Evolutionary conservation across 495 filamentous ascomycete species (phyloP).

Genomic region (Daldinia caldariorum): DNA sequence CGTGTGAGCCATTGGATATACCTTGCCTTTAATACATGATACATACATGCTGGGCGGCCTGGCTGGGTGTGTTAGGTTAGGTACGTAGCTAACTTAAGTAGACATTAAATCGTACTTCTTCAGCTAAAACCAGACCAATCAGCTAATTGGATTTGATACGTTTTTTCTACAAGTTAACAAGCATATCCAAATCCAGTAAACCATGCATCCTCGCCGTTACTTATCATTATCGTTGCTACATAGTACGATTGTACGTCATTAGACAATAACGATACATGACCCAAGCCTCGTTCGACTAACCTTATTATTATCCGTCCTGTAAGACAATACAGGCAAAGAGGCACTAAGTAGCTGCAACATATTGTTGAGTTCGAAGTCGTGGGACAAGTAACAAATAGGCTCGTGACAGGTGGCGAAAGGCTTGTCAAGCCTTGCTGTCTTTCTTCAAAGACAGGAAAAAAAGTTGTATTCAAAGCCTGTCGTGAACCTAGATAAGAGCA

Average conservation of each 20-base stretch:
- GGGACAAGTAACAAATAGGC: conserved; percentile 27
- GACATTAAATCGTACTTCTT: neutral
- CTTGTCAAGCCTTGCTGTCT: neutral
- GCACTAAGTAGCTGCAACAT: conserved; percentile 6
- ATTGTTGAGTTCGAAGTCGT: neutral
- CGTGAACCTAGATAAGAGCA: conserved; percentile 11
- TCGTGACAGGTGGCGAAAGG: conserved; percentile 36
- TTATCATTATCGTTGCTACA: neutral
- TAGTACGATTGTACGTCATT: conserved; percentile 35
- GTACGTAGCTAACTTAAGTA: neutral
- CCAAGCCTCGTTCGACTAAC: conserved; percentile 32
- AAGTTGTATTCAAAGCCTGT: neutral
- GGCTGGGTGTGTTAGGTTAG: too few relatives aligned
- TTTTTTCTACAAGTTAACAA: too few relatives aligned
- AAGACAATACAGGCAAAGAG: conserved; percentile 16
- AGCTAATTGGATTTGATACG: neutral
- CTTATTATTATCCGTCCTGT: neutral
- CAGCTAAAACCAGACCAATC: neutral
- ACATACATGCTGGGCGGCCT: neutral
- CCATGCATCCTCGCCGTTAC: neutral
- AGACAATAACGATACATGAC: conserved; percentile 20
- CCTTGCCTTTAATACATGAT: too few relatives aligned
- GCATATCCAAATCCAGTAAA: neutral
- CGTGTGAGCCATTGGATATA: too few relatives aligned
- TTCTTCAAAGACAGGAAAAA: neutral